These are phyloP conservation scores for Gillenia trifoliata DNA, from an alignment of 306 rosid species.

Conservation along the genomic window DNA sequence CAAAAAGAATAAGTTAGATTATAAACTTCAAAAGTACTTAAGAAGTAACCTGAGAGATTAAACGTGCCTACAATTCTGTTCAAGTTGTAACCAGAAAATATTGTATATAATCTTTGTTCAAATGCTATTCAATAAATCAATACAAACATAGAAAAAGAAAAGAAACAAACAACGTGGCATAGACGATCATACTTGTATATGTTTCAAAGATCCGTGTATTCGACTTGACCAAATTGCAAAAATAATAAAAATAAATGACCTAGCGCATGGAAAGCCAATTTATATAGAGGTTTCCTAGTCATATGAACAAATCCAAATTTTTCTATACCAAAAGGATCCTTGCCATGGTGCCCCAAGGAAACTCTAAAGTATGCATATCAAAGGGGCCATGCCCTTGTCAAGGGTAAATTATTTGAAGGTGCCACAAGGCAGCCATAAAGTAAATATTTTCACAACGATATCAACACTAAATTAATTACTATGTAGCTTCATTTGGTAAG, in stretches of 20 bases:
- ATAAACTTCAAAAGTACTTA: constrained; percentile 11
- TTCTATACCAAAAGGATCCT: background rate
- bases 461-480: constrained; percentile 12
- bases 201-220: background rate
- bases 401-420: background rate
- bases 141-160: too few relatives aligned
- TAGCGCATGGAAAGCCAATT: background rate
- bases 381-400: background rate
- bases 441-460: too few relatives aligned
- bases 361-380: background rate
- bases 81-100: background rate
- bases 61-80: background rate
- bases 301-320: background rate
- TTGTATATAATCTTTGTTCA: too few relatives aligned
- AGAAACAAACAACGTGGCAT: too few relatives aligned
- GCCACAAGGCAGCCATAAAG: too few relatives aligned
- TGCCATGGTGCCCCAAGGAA: background rate
- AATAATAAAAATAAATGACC: background rate
- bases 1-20: constrained; percentile 15
- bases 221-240: background rate
- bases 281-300: background rate
- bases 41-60: background rate
- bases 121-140: background rate
- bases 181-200: background rate
- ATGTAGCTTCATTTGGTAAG: constrained; percentile 64